Conservation (phyloP, 2,329 filamentous ascomycete genomes). For the Diaporthe nobilis region DNA sequence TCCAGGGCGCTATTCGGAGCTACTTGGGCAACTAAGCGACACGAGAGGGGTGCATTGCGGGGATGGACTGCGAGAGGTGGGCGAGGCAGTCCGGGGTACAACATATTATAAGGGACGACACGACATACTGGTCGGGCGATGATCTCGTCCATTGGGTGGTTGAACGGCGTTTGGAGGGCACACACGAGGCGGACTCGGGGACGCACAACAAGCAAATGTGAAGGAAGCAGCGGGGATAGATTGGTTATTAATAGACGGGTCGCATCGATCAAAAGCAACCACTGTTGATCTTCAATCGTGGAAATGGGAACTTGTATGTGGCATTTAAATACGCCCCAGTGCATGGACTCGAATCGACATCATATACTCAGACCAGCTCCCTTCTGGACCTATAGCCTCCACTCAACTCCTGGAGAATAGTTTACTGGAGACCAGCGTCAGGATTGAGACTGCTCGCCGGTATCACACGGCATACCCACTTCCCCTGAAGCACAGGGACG, state of each 20-base stretch:
- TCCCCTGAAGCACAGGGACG: neutral
- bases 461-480: neutral
- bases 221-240: slow-evolving; percentile 25
- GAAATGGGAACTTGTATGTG: neutral
- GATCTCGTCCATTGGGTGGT: slow-evolving; percentile 20
- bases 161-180: slow-evolving; percentile 31
- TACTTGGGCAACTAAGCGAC: slow-evolving; percentile 71
- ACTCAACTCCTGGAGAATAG: neutral
- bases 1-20: slow-evolving; percentile 82
- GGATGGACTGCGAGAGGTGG: neutral
- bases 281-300: neutral
- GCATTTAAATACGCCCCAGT: neutral
- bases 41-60: neutral
- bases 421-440: neutral
- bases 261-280: slow-evolving; percentile 30
- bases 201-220: slow-evolving; percentile 12
- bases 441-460: neutral
- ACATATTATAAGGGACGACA: slow-evolving; percentile 15
- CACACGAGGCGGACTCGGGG: slow-evolving; percentile 15
- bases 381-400: neutral
- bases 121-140: slow-evolving; percentile 1
- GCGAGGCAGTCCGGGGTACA: neutral
- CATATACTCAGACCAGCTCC: too few relatives aligned
- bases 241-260: slow-evolving; percentile 40
- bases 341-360: neutral